These are phyloP conservation scores for Malbranchea zuffiana DNA, from an alignment of 2,329 filamentous ascomycete species.

Conservation along the genomic window DNA sequence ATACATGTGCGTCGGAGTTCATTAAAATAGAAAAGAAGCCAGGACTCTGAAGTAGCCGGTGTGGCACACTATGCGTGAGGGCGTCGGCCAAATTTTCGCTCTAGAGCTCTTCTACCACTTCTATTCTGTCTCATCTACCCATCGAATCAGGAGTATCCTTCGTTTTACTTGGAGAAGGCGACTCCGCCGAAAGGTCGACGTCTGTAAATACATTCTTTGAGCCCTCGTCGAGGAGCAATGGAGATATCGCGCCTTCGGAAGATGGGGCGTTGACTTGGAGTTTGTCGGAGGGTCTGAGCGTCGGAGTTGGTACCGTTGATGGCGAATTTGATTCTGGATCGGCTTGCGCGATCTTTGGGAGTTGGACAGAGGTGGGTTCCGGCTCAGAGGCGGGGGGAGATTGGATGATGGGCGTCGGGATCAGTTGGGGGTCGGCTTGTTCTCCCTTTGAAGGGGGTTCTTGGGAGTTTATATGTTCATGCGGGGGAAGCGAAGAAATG, in stretches of 20 bases:
- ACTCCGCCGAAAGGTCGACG: neutral
- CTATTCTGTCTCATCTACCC: too few relatives aligned
- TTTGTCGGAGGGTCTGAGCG: slow-evolving; percentile 6
- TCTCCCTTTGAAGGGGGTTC: neutral
- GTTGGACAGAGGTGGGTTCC: neutral
- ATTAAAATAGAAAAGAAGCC: too few relatives aligned
- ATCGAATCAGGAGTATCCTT: too few relatives aligned
- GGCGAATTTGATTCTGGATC: neutral
- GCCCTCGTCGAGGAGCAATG: slow-evolving; percentile 7
- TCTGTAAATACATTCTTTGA: neutral
- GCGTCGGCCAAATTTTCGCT: too few relatives aligned
- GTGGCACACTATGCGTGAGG: too few relatives aligned
- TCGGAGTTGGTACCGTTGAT: slow-evolving; percentile 6
- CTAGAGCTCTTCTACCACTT: too few relatives aligned
- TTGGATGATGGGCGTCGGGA: neutral
- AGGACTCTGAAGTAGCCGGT: too few relatives aligned
- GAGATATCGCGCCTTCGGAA: slow-evolving; percentile 8
- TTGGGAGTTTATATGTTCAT: neutral
- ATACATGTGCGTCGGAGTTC: too few relatives aligned
- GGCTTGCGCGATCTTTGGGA: neutral
- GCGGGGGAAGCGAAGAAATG: neutral
- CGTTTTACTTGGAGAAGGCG: too few relatives aligned
- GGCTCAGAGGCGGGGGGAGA: neutral
- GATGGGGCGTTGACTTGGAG: neutral
- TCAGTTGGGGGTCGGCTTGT: neutral